phyloP scores from a whole-genome alignment of 305 asterid species.

The Fraxinus dipetala region DNA sequence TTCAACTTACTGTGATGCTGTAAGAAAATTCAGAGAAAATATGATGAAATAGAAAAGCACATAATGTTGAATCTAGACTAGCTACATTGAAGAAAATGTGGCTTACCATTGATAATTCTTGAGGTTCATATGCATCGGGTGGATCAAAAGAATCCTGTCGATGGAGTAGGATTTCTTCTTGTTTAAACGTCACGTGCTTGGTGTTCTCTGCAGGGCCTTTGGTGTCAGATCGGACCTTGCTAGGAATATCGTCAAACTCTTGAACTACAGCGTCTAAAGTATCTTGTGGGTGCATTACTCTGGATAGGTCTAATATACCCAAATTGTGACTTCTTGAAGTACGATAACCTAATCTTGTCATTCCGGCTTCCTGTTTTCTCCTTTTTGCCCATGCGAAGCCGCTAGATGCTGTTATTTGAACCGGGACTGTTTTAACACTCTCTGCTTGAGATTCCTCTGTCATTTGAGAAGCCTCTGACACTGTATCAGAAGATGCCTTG shows the following conservation, averaged over 20 bases:
- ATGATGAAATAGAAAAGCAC: not conserved
- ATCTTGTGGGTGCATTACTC: slow-evolving; percentile 17
- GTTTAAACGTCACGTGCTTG: slow-evolving; percentile 29
- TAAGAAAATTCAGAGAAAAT: slow-evolving; percentile 7
- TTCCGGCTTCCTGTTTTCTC: slow-evolving; percentile 44
- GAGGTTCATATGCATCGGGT: slow-evolving; percentile 36
- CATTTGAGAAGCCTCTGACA: slow-evolving; percentile 61
- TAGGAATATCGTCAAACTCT: slow-evolving; percentile 31
- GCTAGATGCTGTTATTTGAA: slow-evolving; percentile 41
- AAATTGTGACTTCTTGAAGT: slow-evolving; percentile 37
- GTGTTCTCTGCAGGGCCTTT: slow-evolving; percentile 16
- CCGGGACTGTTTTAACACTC: slow-evolving; percentile 54
- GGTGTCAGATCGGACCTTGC: slow-evolving; percentile 6
- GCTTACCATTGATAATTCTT: slow-evolving; percentile 47
- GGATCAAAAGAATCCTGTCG: slow-evolving; percentile 52
- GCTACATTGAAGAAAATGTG: not conserved
- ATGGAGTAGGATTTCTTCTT: slow-evolving; percentile 25
- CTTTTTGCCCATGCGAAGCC: slow-evolving; percentile 53
- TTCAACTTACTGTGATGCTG: slow-evolving; percentile 46
- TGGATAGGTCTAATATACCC: slow-evolving; percentile 28
- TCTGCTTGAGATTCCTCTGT: slow-evolving; percentile 51
- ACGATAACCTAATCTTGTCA: slow-evolving; percentile 36
- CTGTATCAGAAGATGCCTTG: slow-evolving; percentile 54
- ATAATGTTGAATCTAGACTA: not conserved
- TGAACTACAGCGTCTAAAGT: slow-evolving; percentile 34